Evolutionary conservation across 176 grass and related monocot species (phyloP), one percentile per base, ranked within the genome.

Genomic region (Eleusine coracana): DNA sequence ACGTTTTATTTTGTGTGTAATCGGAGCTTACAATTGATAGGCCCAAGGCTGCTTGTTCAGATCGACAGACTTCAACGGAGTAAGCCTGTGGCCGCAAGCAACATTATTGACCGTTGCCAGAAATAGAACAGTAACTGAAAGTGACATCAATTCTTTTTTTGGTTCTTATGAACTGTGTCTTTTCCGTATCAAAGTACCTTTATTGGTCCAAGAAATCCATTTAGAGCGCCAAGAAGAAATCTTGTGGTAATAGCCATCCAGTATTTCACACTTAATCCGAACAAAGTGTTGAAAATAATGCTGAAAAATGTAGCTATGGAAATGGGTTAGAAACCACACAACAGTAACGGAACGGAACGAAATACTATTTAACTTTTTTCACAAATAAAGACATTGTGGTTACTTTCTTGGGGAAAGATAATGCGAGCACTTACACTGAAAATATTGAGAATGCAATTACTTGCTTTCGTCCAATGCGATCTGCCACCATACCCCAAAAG

Each of bases 181-280:
- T 72, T 2, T 49, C 3, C 16, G 44, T 17, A 37, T 11, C 15
- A 52, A 9, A 36, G 9, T 83, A 83, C 74, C 80, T 83, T 84
- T 59, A 84, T 66, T 34, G 89, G 89, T 13, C 82, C 91, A 76
- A 97, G 84, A 77, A 94, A 71, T 4, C 94, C 89, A 76, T 94
- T 94, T 58, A 93, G 45, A 76, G 89, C 79, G 55, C 94, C 94
- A 39, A 94, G 89, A 49, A 97, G 85, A 3, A 94, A 82, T 67
- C 94, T 82, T 65, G 94, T 90, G 38, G 84, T 18, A 68, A 94
- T 76, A 14, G 94, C 91, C 94, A 97, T 94, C 94, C 89, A 91
- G 25, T 94, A 97, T 28, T 76, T 90, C 0, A 58, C 62, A 74
- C 89, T 94, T 48, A 97, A 52, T 31, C 94, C 94, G 81, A 97